Evolutionary conservation across 176 grass and related monocot species (phyloP), one percentile per base, ranked within the genome.

Genomic region (Aegilops tauschii): DNA sequence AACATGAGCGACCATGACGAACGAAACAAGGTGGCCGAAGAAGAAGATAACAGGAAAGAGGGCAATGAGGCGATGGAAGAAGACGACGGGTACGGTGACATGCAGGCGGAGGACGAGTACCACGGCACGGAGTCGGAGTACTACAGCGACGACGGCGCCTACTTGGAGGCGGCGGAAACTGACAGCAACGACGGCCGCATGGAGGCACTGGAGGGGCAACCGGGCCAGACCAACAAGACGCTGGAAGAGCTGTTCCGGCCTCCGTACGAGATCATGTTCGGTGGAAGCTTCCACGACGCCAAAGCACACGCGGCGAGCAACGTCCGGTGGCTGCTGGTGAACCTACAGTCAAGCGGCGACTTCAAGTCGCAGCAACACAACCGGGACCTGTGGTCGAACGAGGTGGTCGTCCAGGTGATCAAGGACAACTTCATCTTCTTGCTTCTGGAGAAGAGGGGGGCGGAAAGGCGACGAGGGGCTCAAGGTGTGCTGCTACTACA

Each of bases 401-500:
- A 82, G 11, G 5, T 20, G 30, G 65, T 90, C 12, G 45, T 2
- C 9, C 11, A 27, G 40, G 40, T 72, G 36, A 28, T 90, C 3
- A 78, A 1, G 62, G 54, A 64, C 5, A 73, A n/a, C 40, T 78
- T 90, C 31, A 65, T 90, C 1, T 86, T 90, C 72, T 39, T 32
- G 5, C 5, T 78, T n/a, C 28, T 61, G 1, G 4, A 30, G 6
- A 86, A 50, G 23, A 34, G 40, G 0, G 0, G 1, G 3, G 6
- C 29, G 16, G 8, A 0, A 17, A 17, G 23, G 17, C 39, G 50
- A 83, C 65, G 54, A 82, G 64, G 42, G 49, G 20, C 1, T 4
- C 23, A 90, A 86, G 12, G 39, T 90, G n/a, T 78, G 39, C 23
- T 13, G 17, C 39, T 90, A 64, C 10, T 90, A 90, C 83, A 83